Evolutionary conservation across 371 early-diverging fungal genomes (phyloP).

Genomic region (Mucor indicus): DNA sequence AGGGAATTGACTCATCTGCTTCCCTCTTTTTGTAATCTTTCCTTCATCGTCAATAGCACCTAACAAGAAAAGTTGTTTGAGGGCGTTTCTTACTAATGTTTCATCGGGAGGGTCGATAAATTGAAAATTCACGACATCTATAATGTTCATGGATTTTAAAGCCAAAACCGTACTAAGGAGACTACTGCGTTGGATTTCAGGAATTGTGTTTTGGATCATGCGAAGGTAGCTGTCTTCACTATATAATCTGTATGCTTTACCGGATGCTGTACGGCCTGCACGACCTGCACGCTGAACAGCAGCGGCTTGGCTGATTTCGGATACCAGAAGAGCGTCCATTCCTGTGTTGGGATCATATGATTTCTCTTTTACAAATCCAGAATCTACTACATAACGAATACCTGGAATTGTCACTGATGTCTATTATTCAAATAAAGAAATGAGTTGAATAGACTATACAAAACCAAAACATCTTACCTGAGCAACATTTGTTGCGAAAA

Average conservation of each 20-base stretch:
- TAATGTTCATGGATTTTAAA: slow-evolving; percentile 89
- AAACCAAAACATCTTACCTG: slow-evolving; percentile 75
- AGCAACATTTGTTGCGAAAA: slow-evolving; percentile 99
- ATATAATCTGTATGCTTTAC: slow-evolving; percentile 96
- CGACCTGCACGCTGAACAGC: slow-evolving; percentile 98
- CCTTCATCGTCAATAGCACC: slow-evolving; percentile 95
- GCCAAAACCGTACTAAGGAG: slow-evolving; percentile 84
- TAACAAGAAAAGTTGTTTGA: slow-evolving; percentile 90
- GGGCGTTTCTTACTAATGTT: slow-evolving; percentile 76
- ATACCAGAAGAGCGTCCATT: slow-evolving; percentile 82
- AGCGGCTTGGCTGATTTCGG: slow-evolving; percentile 86
- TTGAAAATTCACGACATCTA: slow-evolving; percentile 92
- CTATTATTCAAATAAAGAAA: slow-evolving; percentile 12
- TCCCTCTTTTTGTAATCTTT: slow-evolving; percentile 88
- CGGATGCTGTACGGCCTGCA: slow-evolving; percentile 91
- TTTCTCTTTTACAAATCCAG: slow-evolving; percentile 91
- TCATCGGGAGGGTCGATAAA: slow-evolving; percentile 95
- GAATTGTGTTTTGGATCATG: slow-evolving; percentile 83
- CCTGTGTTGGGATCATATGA: slow-evolving; percentile 74
- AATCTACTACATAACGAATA: slow-evolving; percentile 91
- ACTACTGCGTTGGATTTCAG: slow-evolving; percentile 95
- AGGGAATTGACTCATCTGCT: slow-evolving; percentile 94
- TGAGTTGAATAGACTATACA: slow-evolving; percentile 17
- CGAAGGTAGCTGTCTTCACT: slow-evolving; percentile 82
- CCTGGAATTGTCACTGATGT: slow-evolving; percentile 83